phyloP scores from a whole-genome alignment of 208 protist species.

The Acanthamoeba triangularis region DNA sequence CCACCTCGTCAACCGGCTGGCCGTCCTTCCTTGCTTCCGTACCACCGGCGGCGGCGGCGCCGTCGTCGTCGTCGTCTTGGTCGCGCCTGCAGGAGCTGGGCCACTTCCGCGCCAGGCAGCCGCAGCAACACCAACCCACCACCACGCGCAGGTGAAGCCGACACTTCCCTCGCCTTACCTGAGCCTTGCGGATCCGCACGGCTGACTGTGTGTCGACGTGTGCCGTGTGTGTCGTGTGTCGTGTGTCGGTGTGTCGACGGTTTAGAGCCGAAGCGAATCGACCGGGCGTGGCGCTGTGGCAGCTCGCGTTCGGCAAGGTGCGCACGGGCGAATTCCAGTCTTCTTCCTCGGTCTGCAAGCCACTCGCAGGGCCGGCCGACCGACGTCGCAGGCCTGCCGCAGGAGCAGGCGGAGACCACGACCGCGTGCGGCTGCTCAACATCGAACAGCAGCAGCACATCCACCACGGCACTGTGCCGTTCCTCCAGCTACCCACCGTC shows the following conservation, averaged over 20 bases:
- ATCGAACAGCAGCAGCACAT: background rate
- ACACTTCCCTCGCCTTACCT: too few species aligned
- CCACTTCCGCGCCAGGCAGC: too few species aligned
- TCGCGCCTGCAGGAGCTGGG: too few species aligned
- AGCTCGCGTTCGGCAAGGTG: background rate
- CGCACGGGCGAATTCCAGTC: too few species aligned
- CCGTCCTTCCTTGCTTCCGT: too few species aligned
- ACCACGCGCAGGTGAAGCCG: too few species aligned
- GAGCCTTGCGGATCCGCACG: too few species aligned
- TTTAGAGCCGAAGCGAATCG: background rate
- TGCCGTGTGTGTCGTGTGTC: background rate
- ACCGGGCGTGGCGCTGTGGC: background rate
- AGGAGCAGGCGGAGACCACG: background rate
- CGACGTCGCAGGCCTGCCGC: background rate
- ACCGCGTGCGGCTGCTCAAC: background rate
- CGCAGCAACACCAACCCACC: too few species aligned
- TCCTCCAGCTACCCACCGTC: too few species aligned
- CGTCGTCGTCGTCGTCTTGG: too few species aligned
- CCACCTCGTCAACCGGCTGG: background rate
- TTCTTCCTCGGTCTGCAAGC: background rate
- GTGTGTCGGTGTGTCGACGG: background rate
- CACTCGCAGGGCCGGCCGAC: background rate
- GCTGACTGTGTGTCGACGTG: too few species aligned
- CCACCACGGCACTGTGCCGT: background rate
- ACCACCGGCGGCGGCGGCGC: too few species aligned